These are phyloP conservation scores for Limtongia smithiae DNA, from an alignment of 805 yeast species.

Conservation along the genomic window DNA sequence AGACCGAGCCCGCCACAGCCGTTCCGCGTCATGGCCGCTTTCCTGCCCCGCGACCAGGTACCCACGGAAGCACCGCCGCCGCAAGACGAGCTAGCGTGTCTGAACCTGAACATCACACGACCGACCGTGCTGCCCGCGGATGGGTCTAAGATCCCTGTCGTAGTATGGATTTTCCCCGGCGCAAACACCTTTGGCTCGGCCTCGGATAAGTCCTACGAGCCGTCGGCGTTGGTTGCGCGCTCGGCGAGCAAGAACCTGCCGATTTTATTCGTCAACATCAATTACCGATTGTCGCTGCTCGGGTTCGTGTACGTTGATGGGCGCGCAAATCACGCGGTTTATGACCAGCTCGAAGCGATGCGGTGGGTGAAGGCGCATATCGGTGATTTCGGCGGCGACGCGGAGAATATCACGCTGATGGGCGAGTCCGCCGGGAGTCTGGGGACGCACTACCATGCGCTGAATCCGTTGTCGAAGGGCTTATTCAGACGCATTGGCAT, in stretches of 20 bases:
- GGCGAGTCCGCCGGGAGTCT: slow-evolving; percentile 51
- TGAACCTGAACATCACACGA: slow-evolving; percentile 35
- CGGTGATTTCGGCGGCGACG: slow-evolving; percentile 47
- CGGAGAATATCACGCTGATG: slow-evolving; percentile 42
- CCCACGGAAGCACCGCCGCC: slow-evolving; percentile 12
- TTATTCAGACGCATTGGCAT: slow-evolving; percentile 31
- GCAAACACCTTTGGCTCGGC: slow-evolving; percentile 22
- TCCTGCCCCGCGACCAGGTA: slow-evolving; percentile 18
- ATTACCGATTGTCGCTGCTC: slow-evolving; percentile 40
- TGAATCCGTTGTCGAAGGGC: slow-evolving; percentile 22
- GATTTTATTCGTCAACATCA: slow-evolving; percentile 39
- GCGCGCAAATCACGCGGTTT: slow-evolving; percentile 43
- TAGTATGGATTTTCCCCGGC: slow-evolving; percentile 28
- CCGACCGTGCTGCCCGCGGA: slow-evolving; percentile 20
- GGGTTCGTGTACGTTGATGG: slow-evolving; percentile 43
- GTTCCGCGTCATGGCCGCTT: slow-evolving; percentile 4
- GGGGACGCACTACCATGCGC: slow-evolving; percentile 42
- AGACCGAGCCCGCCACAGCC: slow-evolving; percentile 28
- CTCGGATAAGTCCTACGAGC: slow-evolving; percentile 29
- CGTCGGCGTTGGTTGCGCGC: slow-evolving; percentile 31
- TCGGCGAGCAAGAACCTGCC: slow-evolving; percentile 31
- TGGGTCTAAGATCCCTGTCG: slow-evolving; percentile 13
- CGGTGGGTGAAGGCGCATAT: slow-evolving; percentile 48
- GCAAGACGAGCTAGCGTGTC: slow-evolving; percentile 35
- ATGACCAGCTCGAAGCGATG: slow-evolving; percentile 48